Evolutionary conservation across 306 rosid genomes (phyloP).

Genomic region (Ochetophila trinervis): DNA sequence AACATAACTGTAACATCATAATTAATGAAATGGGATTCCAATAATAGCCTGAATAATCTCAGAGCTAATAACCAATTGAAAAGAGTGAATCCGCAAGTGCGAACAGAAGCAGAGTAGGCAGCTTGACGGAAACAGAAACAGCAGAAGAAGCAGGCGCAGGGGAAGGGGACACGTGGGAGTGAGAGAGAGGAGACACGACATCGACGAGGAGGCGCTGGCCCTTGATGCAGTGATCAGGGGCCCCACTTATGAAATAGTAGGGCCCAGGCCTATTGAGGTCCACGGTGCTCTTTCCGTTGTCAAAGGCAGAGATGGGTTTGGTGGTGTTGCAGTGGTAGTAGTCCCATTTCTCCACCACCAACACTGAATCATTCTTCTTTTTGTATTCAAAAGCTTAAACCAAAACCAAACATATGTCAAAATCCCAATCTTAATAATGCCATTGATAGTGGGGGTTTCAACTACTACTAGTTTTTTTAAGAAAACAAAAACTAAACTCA

Average conservation of each 20-base stretch:
- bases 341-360: conserved; percentile 61
- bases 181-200: conserved; percentile 52
- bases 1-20: too few relatives aligned
- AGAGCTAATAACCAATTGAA: too few relatives aligned
- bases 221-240: conserved; percentile 48
- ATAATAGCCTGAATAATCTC: too few relatives aligned
- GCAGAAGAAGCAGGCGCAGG: conserved; percentile 28
- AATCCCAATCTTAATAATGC: neutral
- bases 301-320: conserved; percentile 50
- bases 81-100: conserved; percentile 12
- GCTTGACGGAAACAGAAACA: conserved; percentile 16
- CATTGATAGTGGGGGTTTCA: neutral
- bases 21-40: too few relatives aligned
- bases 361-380: conserved; percentile 73
- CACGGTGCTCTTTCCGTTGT: conserved; percentile 60
- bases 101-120: conserved; percentile 21
- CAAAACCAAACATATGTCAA: too few relatives aligned
- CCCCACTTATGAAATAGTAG: conserved; percentile 79
- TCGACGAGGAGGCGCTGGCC: conserved; percentile 71
- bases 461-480: too few relatives aligned
- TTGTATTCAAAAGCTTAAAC: conserved; percentile 67
- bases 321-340: conserved; percentile 63
- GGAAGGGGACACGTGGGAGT: conserved; percentile 27
- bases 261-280: conserved; percentile 63
- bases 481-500: too few relatives aligned